These are phyloP conservation scores for Aspergillus fumigatiaffinis DNA, from an alignment of 2,329 filamentous ascomycete genomes.

Conservation along the genomic window DNA sequence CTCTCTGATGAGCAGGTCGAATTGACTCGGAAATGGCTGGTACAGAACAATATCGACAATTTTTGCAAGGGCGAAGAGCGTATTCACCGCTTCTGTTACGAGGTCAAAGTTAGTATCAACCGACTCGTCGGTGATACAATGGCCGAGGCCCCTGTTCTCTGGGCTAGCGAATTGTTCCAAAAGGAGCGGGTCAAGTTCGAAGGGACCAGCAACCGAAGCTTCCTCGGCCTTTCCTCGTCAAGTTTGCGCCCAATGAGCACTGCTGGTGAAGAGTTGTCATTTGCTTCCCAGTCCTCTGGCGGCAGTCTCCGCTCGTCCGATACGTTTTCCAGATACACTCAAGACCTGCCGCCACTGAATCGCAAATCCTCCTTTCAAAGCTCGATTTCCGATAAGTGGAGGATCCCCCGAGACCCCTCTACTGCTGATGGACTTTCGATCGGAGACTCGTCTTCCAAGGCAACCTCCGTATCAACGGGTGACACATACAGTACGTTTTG, in stretches of 20 bases:
- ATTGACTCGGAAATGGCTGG: conserved; percentile 77
- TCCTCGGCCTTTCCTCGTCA: conserved; percentile 34
- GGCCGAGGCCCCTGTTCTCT: conserved; percentile 79
- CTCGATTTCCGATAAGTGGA: conserved; percentile 65
- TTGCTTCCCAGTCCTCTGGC: conserved; percentile 24
- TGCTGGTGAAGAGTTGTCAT: conserved; percentile 41
- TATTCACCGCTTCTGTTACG: conserved; percentile 88
- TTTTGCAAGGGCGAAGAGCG: conserved; percentile 93
- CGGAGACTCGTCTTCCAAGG: conserved; percentile 60
- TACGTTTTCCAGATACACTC: conserved; percentile 25
- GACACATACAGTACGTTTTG: conserved; percentile 80
- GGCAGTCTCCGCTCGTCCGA: conserved; percentile 28
- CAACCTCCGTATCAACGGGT: conserved; percentile 65
- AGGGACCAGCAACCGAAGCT: conserved; percentile 33
- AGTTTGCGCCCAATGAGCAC: conserved; percentile 43
- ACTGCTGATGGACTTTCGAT: conserved; percentile 58
- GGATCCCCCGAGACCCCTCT: conserved; percentile 53
- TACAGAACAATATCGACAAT: conserved; percentile 78
- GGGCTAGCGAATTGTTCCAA: conserved; percentile 85
- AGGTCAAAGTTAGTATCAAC: conserved; percentile 80
- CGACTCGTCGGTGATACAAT: conserved; percentile 82
- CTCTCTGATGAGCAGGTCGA: conserved; percentile 93
- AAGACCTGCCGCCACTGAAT: conserved; percentile 32
- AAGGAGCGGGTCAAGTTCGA: conserved; percentile 56
- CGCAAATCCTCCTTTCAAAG: conserved; percentile 67